Evolutionary conservation across 768 basidiomycete genomes (phyloP).

Genomic region (Hygrophorus pudorinus): DNA sequence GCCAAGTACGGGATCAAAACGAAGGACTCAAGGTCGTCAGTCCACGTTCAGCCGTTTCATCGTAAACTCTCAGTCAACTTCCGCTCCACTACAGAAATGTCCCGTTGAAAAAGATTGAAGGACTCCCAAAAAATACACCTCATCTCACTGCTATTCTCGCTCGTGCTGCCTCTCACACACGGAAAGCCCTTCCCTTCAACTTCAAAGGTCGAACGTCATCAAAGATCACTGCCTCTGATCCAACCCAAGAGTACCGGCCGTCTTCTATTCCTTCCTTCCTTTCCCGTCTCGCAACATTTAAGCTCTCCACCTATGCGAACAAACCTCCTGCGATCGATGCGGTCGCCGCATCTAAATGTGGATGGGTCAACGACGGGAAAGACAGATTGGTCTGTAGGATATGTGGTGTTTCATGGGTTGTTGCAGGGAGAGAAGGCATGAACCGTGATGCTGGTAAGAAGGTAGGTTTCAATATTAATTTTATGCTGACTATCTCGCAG

Average conservation of each 20-base stretch:
- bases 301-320: conserved; percentile 69
- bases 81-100: conserved; percentile 6
- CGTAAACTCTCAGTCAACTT: neutral
- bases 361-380: conserved; percentile 79
- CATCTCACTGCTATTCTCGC: conserved; percentile 62
- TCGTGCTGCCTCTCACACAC: conserved; percentile 50
- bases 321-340: conserved; percentile 68
- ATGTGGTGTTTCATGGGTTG: conserved; percentile 66
- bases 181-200: conserved; percentile 39
- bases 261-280: conserved; percentile 70
- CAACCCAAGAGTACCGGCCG: conserved; percentile 55
- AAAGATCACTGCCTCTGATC: conserved; percentile 14
- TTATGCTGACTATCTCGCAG: conserved; percentile 25
- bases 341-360: conserved; percentile 72
- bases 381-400: conserved; percentile 68
- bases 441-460: conserved; percentile 65
- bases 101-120: conserved; percentile 5
- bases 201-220: conserved; percentile 22
- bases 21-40: conserved; percentile 29
- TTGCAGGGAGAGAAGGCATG: conserved; percentile 63
- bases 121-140: conserved; percentile 49
- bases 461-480: conserved; percentile 16
- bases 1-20: conserved; percentile 66
- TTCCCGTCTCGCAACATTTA: conserved; percentile 65
- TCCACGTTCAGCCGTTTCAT: neutral